phyloP scores from a whole-genome alignment of 2,329 filamentous ascomycete species.

The Pestalotiopsis sp. region DNA sequence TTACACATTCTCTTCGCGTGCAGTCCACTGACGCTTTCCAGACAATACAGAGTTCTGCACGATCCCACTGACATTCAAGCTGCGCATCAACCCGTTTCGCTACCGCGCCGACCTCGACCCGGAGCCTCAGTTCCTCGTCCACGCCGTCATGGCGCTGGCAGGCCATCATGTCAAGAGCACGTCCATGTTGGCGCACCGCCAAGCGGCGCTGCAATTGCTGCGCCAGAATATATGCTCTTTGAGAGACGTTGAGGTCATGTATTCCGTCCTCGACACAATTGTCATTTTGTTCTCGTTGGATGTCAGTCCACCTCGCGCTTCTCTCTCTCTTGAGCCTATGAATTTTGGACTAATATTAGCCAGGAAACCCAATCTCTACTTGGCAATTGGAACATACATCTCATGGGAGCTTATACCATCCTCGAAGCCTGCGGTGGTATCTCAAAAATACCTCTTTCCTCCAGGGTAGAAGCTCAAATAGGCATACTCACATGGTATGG shows the following conservation, averaged over 20 bases:
- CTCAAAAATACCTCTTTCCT: neutral
- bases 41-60: conserved; percentile 13
- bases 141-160: conserved; percentile 11
- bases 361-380: conserved; percentile 11
- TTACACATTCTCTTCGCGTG: neutral
- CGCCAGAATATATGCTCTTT: neutral
- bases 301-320: neutral
- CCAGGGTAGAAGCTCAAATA: neutral
- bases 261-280: neutral
- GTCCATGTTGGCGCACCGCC: neutral
- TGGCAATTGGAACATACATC: conserved; percentile 12
- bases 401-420: neutral
- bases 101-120: neutral
- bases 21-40: neutral
- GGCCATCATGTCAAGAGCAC: conserved; percentile 10
- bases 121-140: conserved; percentile 1
- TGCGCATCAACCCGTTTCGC: conserved; percentile 5
- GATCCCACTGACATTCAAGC: conserved; percentile 10
- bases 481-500: neutral
- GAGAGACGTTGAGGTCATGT: neutral
- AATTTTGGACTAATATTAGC: neutral
- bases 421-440: conserved; percentile 5
- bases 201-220: neutral
- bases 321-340: neutral
- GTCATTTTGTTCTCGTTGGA: neutral